Percentiles rank a stretch among this genome's conserved stretches.
phyloP scores from a whole-genome alignment of 2,329 filamentous ascomycete genomes.

The Pyricularia grisea region DNA sequence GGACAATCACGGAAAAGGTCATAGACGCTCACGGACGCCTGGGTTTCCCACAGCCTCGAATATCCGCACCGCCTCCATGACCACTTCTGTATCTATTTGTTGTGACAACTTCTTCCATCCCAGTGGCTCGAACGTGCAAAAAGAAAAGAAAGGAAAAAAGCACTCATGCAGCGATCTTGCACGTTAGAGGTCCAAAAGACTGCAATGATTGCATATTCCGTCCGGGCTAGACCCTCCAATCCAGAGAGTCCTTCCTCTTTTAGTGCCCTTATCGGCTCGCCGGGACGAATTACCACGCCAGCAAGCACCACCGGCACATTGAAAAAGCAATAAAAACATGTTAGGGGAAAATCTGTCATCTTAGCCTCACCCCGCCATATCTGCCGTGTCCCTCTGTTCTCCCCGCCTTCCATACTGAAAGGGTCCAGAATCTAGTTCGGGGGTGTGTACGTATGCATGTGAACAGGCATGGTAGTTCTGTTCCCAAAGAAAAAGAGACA shows the following conservation, averaged over 20 bases:
- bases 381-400: neutral
- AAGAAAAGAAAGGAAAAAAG: neutral
- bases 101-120: neutral
- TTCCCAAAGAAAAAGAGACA: neutral
- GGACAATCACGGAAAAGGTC: neutral
- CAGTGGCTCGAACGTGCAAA: neutral
- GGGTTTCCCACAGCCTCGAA: neutral
- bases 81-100: neutral
- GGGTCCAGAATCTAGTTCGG: neutral
- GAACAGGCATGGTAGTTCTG: neutral
- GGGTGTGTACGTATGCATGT: neutral
- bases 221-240: neutral
- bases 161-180: neutral
- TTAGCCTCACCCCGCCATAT: neutral
- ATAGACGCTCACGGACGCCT: neutral
- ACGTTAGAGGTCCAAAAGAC: neutral
- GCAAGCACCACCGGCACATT: neutral
- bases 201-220: neutral
- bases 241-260: neutral
- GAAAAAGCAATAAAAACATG: neutral
- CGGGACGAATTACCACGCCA: neutral
- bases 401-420: neutral
- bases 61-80: neutral
- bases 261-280: neutral
- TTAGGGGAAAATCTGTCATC: neutral